Evolutionary conservation across 257 asterid species (phyloP).

Genomic region (Jaltomata sinuosa): DNA sequence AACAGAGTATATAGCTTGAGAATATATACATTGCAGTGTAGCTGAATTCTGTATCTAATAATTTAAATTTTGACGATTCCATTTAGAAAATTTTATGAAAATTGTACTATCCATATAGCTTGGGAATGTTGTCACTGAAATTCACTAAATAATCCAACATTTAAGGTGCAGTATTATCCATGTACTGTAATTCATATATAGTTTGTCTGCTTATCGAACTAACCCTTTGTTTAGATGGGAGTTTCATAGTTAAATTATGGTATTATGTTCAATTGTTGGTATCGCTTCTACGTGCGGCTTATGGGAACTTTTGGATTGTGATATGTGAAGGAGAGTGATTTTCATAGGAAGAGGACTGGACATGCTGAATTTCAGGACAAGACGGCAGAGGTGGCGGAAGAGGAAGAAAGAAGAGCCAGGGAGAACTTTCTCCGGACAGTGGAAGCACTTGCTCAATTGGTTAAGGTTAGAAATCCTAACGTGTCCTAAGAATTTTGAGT

Average conservation of each 20-base stretch:
- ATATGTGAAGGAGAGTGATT: conserved; percentile 61
- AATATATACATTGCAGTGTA: not conserved
- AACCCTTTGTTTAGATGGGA: not conserved
- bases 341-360: conserved; percentile 87
- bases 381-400: conserved; percentile 90
- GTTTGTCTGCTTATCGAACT: not conserved
- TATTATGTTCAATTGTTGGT: not conserved
- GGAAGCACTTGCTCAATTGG: conserved; percentile 25
- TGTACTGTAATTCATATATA: not conserved
- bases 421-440: conserved; percentile 69
- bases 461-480: not conserved
- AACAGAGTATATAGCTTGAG: not conserved
- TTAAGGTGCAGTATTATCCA: not conserved
- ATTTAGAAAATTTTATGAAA: not conserved
- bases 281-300: not conserved
- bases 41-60: not conserved
- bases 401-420: conserved; percentile 70
- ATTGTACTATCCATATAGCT: no score
- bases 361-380: conserved; percentile 79
- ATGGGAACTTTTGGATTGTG: not conserved
- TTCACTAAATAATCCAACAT: not conserved
- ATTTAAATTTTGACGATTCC: not conserved
- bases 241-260: not conserved
- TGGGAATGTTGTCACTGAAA: not conserved
- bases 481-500: not conserved